These are phyloP conservation scores for Trichoderma aggressivum DNA, from an alignment of 2,329 filamentous ascomycete species.

Conservation along the genomic window DNA sequence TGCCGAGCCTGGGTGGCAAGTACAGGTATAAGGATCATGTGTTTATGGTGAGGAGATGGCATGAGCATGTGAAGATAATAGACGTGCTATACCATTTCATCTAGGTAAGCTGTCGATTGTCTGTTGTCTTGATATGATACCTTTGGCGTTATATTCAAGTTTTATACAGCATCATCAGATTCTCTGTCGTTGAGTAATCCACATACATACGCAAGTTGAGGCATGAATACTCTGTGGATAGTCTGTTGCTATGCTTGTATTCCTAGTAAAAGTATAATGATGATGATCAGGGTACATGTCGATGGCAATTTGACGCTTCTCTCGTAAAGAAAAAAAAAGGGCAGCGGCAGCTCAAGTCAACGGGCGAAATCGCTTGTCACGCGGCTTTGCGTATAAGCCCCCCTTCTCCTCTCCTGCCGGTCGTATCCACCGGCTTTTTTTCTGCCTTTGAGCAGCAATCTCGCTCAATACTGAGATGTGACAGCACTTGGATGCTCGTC, in stretches of 20 bases:
- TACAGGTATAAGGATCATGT: not conserved
- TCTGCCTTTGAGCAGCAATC: not conserved
- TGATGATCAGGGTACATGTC: not conserved
- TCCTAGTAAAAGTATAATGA: too few species aligned
- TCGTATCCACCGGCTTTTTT: not conserved
- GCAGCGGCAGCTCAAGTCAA: not conserved
- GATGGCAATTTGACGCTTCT: not conserved
- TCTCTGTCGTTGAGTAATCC: not conserved
- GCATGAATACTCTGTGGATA: not conserved
- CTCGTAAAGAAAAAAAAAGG: not conserved
- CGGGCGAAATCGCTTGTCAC: not conserved
- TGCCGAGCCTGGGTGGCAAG: not conserved
- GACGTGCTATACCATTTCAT: not conserved
- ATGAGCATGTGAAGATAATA: not conserved
- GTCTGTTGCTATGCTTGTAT: not conserved
- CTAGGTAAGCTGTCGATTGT: not conserved
- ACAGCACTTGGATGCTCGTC: not conserved
- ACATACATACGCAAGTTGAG: not conserved
- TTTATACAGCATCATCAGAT: not conserved
- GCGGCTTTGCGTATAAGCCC: not conserved
- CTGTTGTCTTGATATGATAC: not conserved
- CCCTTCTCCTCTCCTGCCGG: not conserved
- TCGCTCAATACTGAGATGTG: constrained; percentile 1
- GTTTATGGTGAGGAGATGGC: not conserved
- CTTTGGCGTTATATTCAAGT: not conserved